Evolutionary conservation across 805 yeast species (phyloP).

Genomic region (Kuraishia cidri): DNA sequence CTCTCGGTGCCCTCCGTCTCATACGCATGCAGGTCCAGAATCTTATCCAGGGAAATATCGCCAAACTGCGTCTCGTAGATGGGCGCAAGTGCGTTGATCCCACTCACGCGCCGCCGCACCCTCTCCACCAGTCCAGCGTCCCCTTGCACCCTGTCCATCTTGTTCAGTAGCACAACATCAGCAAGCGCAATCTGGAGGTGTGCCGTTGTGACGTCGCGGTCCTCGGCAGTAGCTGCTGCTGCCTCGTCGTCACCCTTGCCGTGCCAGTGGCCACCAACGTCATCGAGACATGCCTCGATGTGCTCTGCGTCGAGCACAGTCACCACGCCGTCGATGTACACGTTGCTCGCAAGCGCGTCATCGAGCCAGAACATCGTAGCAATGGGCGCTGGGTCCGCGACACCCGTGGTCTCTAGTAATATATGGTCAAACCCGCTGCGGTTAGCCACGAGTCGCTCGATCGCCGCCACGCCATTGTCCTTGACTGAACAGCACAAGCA

Average conservation of each 20-base stretch:
- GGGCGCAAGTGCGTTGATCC: constrained; percentile 65
- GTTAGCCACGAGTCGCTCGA: constrained; percentile 73
- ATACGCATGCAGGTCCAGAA: constrained; percentile 77
- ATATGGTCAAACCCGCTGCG: constrained; percentile 75
- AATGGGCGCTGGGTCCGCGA: constrained; percentile 97
- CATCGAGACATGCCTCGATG: constrained; percentile 58
- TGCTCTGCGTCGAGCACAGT: constrained; percentile 78
- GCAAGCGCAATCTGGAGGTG: constrained; percentile 87
- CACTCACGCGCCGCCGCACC: constrained; percentile 28
- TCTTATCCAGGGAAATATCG: constrained; percentile 53
- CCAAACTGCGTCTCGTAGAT: constrained; percentile 64
- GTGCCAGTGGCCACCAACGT: constrained; percentile 67
- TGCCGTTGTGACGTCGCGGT: constrained; percentile 62
- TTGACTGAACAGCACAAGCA: constrained; percentile 95
- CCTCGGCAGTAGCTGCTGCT: constrained; percentile 10
- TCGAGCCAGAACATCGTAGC: constrained; percentile 98
- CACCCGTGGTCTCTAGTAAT: constrained; percentile 89
- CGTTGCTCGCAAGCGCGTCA: constrained; percentile 74
- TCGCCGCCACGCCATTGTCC: constrained; percentile 91
- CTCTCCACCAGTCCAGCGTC: constrained; percentile 10
- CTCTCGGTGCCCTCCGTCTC: constrained; percentile 28
- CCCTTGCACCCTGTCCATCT: constrained; percentile 46
- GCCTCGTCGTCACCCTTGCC: constrained; percentile 26
- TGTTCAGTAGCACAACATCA: constrained; percentile 74
- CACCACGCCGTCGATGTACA: constrained; percentile 85